These are phyloP conservation scores for Trichoderma brevicompactum DNA, from an alignment of 2,329 filamentous ascomycete genomes.

Conservation along the genomic window DNA sequence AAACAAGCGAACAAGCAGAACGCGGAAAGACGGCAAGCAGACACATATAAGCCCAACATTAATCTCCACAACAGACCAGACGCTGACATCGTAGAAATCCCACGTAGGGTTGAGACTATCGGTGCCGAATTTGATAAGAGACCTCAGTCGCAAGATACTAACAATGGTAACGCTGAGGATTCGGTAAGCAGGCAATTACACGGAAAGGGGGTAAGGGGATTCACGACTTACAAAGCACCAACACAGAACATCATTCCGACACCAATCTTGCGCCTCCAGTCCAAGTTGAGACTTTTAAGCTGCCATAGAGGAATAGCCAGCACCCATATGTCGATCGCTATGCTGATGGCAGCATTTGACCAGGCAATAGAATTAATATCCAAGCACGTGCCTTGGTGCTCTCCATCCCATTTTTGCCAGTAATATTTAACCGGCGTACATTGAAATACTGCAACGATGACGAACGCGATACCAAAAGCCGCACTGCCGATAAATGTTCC, in stretches of 20 bases:
- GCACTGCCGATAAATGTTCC: slow-evolving; percentile 47
- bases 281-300: slow-evolving; percentile 48
- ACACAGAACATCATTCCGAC: slow-evolving; percentile 56
- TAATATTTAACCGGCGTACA: slow-evolving; percentile 56
- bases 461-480: slow-evolving; percentile 48
- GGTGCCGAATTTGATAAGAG: slow-evolving; percentile 40
- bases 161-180: slow-evolving; percentile 43
- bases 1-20: slow-evolving; percentile 45
- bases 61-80: slow-evolving; percentile 47
- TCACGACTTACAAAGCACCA: slow-evolving; percentile 49
- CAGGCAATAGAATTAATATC: slow-evolving; percentile 55
- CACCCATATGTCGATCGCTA: slow-evolving; percentile 57
- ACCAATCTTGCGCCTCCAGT: slow-evolving; percentile 54
- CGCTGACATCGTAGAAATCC: slow-evolving; percentile 40
- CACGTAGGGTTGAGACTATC: slow-evolving; percentile 42
- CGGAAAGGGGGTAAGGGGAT: not conserved
- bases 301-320: slow-evolving; percentile 55
- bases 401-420: slow-evolving; percentile 58
- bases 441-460: slow-evolving; percentile 52
- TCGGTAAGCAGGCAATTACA: not conserved
- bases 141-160: slow-evolving; percentile 44
- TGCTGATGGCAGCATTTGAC: slow-evolving; percentile 58
- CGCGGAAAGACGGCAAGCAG: slow-evolving; percentile 45
- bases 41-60: slow-evolving; percentile 47
- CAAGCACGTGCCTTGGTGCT: slow-evolving; percentile 53